These are phyloP conservation scores for Plicaturopsis crispa DNA, from an alignment of 768 basidiomycete species.

Conservation along the genomic window DNA sequence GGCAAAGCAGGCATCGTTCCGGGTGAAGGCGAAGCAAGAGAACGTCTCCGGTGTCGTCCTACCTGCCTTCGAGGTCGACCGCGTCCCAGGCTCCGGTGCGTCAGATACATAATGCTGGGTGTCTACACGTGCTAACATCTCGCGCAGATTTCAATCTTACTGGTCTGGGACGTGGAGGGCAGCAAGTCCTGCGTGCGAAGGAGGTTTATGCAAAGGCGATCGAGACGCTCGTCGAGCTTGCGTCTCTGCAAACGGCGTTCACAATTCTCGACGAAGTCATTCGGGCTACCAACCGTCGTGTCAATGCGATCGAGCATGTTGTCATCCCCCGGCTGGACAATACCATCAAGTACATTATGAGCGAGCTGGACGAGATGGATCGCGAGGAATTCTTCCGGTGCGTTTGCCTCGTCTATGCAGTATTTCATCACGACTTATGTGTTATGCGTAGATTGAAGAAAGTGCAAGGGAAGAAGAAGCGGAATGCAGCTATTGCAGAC, in stretches of 20 bases:
- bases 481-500: slow-evolving; percentile 48
- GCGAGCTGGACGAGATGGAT: slow-evolving; percentile 98
- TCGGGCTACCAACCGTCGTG: slow-evolving; percentile 96
- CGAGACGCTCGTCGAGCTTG: slow-evolving; percentile 94
- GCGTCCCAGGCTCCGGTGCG: slow-evolving; percentile 75
- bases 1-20: slow-evolving; percentile 85
- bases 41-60: slow-evolving; percentile 96
- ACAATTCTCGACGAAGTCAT: slow-evolving; percentile 99
- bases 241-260: slow-evolving; percentile 95
- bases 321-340: slow-evolving; percentile 94
- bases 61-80: slow-evolving; percentile 90
- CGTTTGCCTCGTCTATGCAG: slow-evolving; percentile 8
- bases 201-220: slow-evolving; percentile 98
- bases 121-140: slow-evolving; percentile 1
- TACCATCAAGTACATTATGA: slow-evolving; percentile 96
- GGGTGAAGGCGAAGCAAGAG: slow-evolving; percentile 92
- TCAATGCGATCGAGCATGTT: slow-evolving; percentile 98
- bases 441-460: slow-evolving; percentile 70
- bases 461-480: slow-evolving; percentile 96
- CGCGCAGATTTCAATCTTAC: slow-evolving; percentile 88
- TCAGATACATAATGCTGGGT: neutral
- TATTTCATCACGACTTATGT: neutral
- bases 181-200: slow-evolving; percentile 90
- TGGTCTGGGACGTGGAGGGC: slow-evolving; percentile 93
- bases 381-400: slow-evolving; percentile 90